Conservation (phyloP, 2,329 filamentous ascomycete species). For the Alternaria incomplexa region DNA sequence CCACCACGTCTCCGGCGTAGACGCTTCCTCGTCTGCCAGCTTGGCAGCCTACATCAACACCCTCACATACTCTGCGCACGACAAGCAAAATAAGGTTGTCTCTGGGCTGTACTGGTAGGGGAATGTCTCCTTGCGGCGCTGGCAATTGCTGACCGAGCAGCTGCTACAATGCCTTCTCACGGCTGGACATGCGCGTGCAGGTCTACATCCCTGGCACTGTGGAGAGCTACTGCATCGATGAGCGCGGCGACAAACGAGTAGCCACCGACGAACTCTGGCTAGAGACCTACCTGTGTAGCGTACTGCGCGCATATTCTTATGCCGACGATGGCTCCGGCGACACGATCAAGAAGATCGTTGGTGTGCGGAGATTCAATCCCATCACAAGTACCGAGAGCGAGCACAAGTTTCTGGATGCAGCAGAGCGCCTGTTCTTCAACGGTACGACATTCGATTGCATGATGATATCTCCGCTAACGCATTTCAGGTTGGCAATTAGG, state of each 20-base stretch:
- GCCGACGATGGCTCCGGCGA: conserved; percentile 95
- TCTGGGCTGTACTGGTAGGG: conserved; percentile 91
- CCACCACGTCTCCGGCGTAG: conserved; percentile 96
- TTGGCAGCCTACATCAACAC: conserved; percentile 98
- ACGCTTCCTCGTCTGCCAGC: conserved; percentile 96
- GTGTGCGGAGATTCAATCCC: conserved; percentile 95
- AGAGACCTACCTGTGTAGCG: conserved; percentile 95
- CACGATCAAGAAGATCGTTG: conserved; percentile 94
- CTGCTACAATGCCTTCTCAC: conserved; percentile 99
- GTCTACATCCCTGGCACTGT: conserved; percentile 96
- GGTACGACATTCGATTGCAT: conserved; percentile 56
- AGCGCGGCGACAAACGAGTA: conserved; percentile 91
- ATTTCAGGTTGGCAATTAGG: conserved; percentile 82
- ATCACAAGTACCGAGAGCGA: conserved; percentile 98
- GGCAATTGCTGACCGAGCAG: conserved; percentile 50
- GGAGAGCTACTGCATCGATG: conserved; percentile 96
- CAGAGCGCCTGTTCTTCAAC: conserved; percentile 93
- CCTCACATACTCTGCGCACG: conserved; percentile 85
- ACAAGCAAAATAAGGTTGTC: conserved; percentile 86
- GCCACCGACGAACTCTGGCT: conserved; percentile 95
- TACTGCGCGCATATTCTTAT: conserved; percentile 93
- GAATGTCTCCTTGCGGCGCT: background rate
- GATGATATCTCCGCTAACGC: conserved; percentile 8
- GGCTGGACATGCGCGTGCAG: conserved; percentile 97
- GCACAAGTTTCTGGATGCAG: conserved; percentile 92